Base-by-base conservation (phyloP, 106 monocot genomes). In the Cymbidium sinense region DNA sequence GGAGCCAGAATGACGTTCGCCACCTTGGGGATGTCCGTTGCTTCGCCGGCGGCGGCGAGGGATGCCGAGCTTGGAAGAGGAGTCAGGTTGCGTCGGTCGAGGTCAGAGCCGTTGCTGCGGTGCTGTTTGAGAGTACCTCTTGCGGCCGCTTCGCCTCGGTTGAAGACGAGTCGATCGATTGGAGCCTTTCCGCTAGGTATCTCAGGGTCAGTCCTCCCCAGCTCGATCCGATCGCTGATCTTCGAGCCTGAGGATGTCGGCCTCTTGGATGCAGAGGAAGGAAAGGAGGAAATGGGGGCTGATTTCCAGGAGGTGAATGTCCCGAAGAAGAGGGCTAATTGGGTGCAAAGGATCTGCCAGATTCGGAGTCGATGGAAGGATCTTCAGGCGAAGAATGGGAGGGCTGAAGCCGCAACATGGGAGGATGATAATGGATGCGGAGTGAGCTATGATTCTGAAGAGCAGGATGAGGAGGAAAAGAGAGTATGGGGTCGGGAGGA, bases 301-400 rank as follows among this genome's bases (percentile, higher is more conserved):
- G 29, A 4, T 67, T 15, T 17, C 23, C 8, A 28, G 29, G 76
- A n/a, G 9, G 72, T 9, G 74, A 73, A 71, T 35, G 1, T 29
- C 1, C 21, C 71, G 71, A 71, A 78, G 34, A 74, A 78, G 78
- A 79, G 86, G 43, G 84, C 79, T 52, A 85, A 86, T 36, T 90
- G 89, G 94, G 75, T 91, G n/a, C 84, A 92, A 54, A 77, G 84
- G 76, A 20, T 95, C 17, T 79, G 89, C 13, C 88, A 92, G 85
- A 70, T 95, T 39, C 74, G 92, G 73, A 33, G 44, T n/a, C 84
- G 77, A n/a, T 95, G 90, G 93, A 75, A 79, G 75, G 78, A 77
- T 51, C 77, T 72, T 23, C 75, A 78, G 69, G 62, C 52, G 20
- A 82, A 78, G 78, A 62, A 81, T 11, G 83, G 76, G 7, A 79